Conservation (phyloP, 768 basidiomycete genomes). For the Cystofilobasidium ferigula region DNA sequence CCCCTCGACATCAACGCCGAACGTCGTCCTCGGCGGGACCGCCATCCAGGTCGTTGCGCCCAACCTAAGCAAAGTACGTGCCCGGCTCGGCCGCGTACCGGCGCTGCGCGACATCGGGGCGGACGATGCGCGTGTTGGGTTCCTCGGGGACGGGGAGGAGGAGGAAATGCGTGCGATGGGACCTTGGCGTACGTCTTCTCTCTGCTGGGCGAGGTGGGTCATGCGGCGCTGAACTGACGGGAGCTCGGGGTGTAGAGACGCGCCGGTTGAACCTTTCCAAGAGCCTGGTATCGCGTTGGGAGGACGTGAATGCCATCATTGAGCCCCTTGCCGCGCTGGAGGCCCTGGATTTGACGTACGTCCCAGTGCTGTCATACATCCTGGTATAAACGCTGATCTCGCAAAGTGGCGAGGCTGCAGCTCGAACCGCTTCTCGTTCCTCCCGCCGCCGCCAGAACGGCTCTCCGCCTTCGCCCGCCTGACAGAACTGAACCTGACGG, state of each 20-base stretch:
- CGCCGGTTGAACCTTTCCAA: slow-evolving; percentile 70
- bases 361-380: slow-evolving; percentile 14
- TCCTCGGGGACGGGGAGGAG: slow-evolving; percentile 35
- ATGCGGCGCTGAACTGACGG: slow-evolving; percentile 4
- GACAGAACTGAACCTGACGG: slow-evolving; percentile 23
- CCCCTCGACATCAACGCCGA: slow-evolving; percentile 35
- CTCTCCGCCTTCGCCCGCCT: slow-evolving; percentile 7
- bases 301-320: slow-evolving; percentile 53
- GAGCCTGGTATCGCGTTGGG: slow-evolving; percentile 64
- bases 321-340: slow-evolving; percentile 53
- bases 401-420: background rate
- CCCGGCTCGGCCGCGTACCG: slow-evolving; percentile 55
- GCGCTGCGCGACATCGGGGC: slow-evolving; percentile 68
- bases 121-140: slow-evolving; percentile 52
- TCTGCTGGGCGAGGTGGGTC: slow-evolving; percentile 27
- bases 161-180: slow-evolving; percentile 46
- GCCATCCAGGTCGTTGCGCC: slow-evolving; percentile 80
- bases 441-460: background rate
- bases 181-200: slow-evolving; percentile 18
- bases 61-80: slow-evolving; percentile 63
- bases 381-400: slow-evolving; percentile 25
- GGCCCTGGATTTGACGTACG: slow-evolving; percentile 68
- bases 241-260: slow-evolving; percentile 46
- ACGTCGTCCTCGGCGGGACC: slow-evolving; percentile 56
- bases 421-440: background rate